Conservation (phyloP, 257 asterid species). For the Plantago major region DNA sequence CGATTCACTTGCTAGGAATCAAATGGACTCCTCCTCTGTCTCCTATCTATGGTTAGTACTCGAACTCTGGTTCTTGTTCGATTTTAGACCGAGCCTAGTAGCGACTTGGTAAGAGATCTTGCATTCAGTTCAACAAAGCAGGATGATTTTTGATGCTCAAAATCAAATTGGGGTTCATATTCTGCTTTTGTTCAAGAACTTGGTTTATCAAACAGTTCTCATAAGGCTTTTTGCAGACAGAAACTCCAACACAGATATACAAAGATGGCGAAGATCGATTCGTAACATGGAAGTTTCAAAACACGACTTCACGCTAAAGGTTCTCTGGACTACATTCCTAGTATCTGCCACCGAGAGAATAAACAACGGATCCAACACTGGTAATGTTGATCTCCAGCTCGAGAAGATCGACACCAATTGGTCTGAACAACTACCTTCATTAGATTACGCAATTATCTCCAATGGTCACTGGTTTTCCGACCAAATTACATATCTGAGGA, state of each 20-base stretch:
- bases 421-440: conserved; percentile 30
- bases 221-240: conserved; percentile 18
- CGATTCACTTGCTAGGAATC: conserved; percentile 81
- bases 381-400: conserved; percentile 34
- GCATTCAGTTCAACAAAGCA: too few species aligned
- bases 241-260: conserved; percentile 27
- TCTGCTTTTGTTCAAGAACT: too few species aligned
- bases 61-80: conserved; percentile 19
- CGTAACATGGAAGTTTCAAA: conserved; percentile 32
- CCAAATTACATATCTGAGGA: conserved; percentile 30
- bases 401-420: conserved; percentile 35
- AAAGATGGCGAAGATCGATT: conserved; percentile 35
- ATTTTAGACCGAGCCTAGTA: too few species aligned
- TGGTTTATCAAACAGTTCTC: too few species aligned
- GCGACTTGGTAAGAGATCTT: too few species aligned
- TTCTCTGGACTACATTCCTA: conserved; percentile 37
- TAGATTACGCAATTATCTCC: conserved; percentile 44
- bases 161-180: too few species aligned
- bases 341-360: conserved; percentile 31
- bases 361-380: conserved; percentile 36
- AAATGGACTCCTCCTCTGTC: conserved; percentile 70
- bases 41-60: conserved; percentile 35
- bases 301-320: conserved; percentile 42
- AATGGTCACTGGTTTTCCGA: conserved; percentile 47
- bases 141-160: too few species aligned